Base-by-base conservation (phyloP, 805 yeast species). In the Wickerhamiella azymoides region DNA sequence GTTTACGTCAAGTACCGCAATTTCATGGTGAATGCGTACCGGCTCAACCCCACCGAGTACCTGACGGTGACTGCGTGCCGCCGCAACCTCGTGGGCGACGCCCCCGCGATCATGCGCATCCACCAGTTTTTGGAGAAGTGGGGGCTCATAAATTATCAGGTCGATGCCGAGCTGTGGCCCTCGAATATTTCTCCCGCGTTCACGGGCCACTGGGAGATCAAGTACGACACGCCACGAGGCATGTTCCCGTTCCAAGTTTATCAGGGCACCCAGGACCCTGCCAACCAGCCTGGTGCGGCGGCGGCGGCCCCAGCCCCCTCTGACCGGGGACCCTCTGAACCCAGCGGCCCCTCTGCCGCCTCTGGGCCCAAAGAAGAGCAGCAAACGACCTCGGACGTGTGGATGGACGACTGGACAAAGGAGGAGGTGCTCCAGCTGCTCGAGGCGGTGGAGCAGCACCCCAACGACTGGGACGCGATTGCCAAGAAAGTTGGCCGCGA, bases 101-200 rank as follows among this genome's bases (percentile, higher is more conserved):
- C 85, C 6, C 89, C 93, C 2, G 76, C 95, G 0, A 73, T 88
- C 49, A 74, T 86, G 70, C 75, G 95, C 51, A 77, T 88, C 8
- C 94, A 84, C 58, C 72, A 79, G 44, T 86, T 88, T 58, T 66
- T 88, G 48, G 84, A 77, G 54, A 82, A 81, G 60, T 88, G 96
- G 96, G 96, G 96, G 0, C 68, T 88, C 43, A 84, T 88, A 45
- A 88, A 88, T 62, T 88, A 88, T 61, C 96, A 88, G 62, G 93
- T 88, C 2, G 83, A 80, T 58, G 84, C 88, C 1, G 82, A 76
- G 51, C 69, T 78, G 45, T 73, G 79, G 51, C 92, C 93, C 6
- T 44, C 55, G 8, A 53, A 76, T 43, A 70, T 79, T 14, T 83
- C 78, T 47, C 81, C 84, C 39, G 88, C 86, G 18, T 76, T 71